A percentile compares a stretch with the other conserved stretches of the same genome.
Conservation (phyloP, 345 rosid genomes). For the Leavenworthia alabamica region DNA sequence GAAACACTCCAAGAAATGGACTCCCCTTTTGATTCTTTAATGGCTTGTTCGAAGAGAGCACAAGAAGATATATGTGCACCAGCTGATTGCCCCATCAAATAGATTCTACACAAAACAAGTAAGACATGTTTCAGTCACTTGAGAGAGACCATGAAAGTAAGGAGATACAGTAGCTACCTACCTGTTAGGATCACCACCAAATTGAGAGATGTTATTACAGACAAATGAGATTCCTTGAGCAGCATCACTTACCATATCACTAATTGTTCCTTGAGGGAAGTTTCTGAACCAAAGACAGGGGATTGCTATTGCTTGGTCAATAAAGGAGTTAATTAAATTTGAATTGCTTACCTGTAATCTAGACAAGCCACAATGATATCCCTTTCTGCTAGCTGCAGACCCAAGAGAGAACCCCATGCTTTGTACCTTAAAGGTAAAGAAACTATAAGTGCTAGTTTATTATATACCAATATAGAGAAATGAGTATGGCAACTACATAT, state of each 20-base stretch:
- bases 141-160: background rate
- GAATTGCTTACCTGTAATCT: too few species aligned
- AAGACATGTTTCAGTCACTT: slow-evolving; percentile 5
- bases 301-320: background rate
- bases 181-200: slow-evolving; percentile 96
- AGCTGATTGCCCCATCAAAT: slow-evolving; percentile 97
- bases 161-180: too few species aligned
- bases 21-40: slow-evolving; percentile 67
- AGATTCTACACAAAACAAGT: slow-evolving; percentile 50
- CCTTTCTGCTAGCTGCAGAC: slow-evolving; percentile 87
- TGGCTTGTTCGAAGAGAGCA: slow-evolving; percentile 81
- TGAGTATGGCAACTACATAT: too few species aligned
- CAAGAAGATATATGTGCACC: slow-evolving; percentile 97
- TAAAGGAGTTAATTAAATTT: too few species aligned
- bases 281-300: slow-evolving; percentile 46
- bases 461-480: too few species aligned
- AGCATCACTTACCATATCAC: slow-evolving; percentile 79
- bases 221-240: slow-evolving; percentile 83
- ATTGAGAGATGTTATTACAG: slow-evolving; percentile 59
- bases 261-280: slow-evolving; percentile 92
- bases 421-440: slow-evolving; percentile 53
- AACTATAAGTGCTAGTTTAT: background rate
- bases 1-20: slow-evolving; percentile 66
- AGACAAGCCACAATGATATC: slow-evolving; percentile 89
- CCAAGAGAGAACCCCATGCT: slow-evolving; percentile 99